Evolutionary conservation across 805 yeast genomes (phyloP).

Genomic region (Maudiozyma turicensis): DNA sequence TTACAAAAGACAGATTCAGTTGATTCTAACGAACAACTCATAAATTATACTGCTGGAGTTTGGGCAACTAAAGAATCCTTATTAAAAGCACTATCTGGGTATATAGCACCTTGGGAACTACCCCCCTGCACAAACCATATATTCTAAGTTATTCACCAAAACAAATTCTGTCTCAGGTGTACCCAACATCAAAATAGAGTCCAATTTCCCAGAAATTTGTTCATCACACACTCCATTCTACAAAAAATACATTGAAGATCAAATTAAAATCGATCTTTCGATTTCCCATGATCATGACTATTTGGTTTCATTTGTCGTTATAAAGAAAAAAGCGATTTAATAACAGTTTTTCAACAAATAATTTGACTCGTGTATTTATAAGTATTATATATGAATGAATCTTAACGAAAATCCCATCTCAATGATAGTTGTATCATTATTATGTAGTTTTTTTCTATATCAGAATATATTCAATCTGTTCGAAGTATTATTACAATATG

Average conservation of each 20-base stretch:
- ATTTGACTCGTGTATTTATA: too few relatives aligned
- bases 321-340: conserved; percentile 3
- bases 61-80: conserved; percentile 28
- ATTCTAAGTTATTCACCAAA: conserved; percentile 19
- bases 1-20: not conserved
- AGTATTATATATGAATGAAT: too few relatives aligned
- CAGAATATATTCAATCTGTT: not conserved
- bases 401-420: too few relatives aligned
- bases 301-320: conserved; percentile 9
- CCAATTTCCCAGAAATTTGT: not conserved
- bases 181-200: conserved; percentile 14
- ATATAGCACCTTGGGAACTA: conserved; percentile 7
- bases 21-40: not conserved
- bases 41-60: conserved; percentile 20
- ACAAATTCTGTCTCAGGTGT: conserved; percentile 9
- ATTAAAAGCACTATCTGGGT: conserved; percentile 16
- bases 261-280: conserved; percentile 12
- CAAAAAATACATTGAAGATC: conserved; percentile 6
- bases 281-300: conserved; percentile 27
- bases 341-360: not conserved
- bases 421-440: too few relatives aligned
- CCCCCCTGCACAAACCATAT: conserved; percentile 26
- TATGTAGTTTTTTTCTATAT: too few relatives aligned
- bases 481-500: conserved; percentile 28
- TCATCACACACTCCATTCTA: conserved; percentile 9